Percentiles rank a stretch among this genome's conserved stretches.
phyloP scores from a whole-genome alignment of 108 stramenopile species.

The Cyclotella sp. region DNA sequence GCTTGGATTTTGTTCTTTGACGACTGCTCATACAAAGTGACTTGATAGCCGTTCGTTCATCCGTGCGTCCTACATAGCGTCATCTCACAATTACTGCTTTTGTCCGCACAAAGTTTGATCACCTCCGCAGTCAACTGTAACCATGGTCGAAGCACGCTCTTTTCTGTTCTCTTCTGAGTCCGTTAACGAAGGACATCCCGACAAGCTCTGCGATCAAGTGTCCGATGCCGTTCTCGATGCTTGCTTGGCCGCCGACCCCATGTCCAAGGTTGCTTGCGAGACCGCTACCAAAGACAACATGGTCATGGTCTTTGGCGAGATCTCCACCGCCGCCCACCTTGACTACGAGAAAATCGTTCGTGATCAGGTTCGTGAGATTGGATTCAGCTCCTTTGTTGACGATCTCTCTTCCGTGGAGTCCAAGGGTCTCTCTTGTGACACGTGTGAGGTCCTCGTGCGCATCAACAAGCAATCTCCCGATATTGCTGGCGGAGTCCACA shows the following conservation, averaged over 20 bases:
- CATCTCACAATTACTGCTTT: too few species aligned
- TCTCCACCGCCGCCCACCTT: constrained; percentile 95
- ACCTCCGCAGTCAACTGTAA: background rate
- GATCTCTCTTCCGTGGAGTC: constrained; percentile 76
- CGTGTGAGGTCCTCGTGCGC: constrained; percentile 96
- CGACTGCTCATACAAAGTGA: too few species aligned
- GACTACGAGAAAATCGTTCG: constrained; percentile 98
- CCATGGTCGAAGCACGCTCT: constrained; percentile 74
- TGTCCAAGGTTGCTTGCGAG: constrained; percentile 97
- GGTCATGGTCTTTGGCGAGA: constrained; percentile 99
- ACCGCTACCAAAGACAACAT: constrained; percentile 99
- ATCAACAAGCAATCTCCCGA: constrained; percentile 99
- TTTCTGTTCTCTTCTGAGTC: constrained; percentile 94
- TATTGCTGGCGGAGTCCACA: constrained; percentile 96
- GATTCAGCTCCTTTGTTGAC: constrained; percentile 90
- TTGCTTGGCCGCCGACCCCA: constrained; percentile 93
- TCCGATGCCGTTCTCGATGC: constrained; percentile 98
- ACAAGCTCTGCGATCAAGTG: constrained; percentile 96
- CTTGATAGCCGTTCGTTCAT: too few species aligned
- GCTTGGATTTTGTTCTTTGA: too few species aligned
- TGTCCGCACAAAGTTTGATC: background rate
- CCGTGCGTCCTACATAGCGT: too few species aligned
- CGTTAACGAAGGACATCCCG: constrained; percentile 98
- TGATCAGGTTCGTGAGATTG: constrained; percentile 96
- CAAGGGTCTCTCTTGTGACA: constrained; percentile 96